These are phyloP conservation scores for Suillus tomentosus DNA, from an alignment of 768 basidiomycete species.

Conservation along the genomic window DNA sequence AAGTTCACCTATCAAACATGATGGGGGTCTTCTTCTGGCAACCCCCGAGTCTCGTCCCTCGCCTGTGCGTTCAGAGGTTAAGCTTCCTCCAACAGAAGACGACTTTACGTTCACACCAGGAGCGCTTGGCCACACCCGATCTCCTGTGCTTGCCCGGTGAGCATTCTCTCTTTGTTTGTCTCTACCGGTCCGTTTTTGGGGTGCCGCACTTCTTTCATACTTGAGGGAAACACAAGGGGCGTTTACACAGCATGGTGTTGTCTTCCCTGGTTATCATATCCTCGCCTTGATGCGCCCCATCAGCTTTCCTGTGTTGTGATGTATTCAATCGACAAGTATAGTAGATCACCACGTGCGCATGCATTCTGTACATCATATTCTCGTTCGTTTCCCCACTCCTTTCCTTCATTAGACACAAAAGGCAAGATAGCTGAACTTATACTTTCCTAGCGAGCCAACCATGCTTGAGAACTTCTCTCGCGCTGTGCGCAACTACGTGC, in stretches of 20 bases:
- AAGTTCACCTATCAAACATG: conserved; percentile 27
- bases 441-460: conserved; percentile 44
- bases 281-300: conserved; percentile 8
- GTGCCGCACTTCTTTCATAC: conserved; percentile 4
- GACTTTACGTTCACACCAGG: conserved; percentile 6
- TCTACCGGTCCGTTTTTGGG: neutral
- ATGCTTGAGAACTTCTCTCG: conserved; percentile 54
- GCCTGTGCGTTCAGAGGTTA: conserved; percentile 16
- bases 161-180: conserved; percentile 10
- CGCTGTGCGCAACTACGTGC: conserved; percentile 56
- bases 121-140: conserved; percentile 29
- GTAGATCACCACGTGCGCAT: conserved; percentile 20
- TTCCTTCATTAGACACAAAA: neutral
- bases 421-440: conserved; percentile 19
- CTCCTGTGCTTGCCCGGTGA: conserved; percentile 35
- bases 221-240: neutral
- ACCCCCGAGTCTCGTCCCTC: conserved; percentile 16
- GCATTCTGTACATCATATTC: neutral
- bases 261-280: neutral
- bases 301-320: conserved; percentile 4
- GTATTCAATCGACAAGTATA: conserved; percentile 19
- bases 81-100: conserved; percentile 20
- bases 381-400: conserved; percentile 4
- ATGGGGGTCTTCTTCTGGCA: conserved; percentile 25
- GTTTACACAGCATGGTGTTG: neutral